phyloP scores from a whole-genome alignment of 2,329 filamentous ascomycete species.

The Fusarium sororula region DNA sequence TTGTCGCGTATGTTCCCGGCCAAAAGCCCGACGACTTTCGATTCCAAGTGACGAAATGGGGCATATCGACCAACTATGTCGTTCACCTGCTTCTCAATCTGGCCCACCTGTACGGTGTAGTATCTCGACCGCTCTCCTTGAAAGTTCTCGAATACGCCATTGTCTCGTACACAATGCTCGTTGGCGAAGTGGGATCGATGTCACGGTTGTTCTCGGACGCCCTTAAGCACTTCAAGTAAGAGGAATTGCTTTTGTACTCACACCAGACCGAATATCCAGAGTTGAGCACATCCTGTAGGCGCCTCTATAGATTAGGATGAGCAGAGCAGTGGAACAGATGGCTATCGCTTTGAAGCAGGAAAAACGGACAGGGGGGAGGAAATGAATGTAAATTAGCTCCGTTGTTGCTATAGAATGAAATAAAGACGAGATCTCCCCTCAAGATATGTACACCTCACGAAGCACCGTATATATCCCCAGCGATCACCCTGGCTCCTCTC shows the following conservation, averaged over 20 bases:
- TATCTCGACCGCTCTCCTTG: neutral
- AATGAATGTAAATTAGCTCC: neutral
- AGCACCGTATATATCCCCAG: neutral
- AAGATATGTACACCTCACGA: too few relatives aligned
- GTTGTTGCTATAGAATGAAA: neutral
- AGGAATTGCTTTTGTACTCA: too few relatives aligned
- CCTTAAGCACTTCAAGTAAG: neutral
- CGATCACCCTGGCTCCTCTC: neutral
- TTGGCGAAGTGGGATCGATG: neutral
- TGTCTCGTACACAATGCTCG: neutral
- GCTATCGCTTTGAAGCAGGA: too few relatives aligned
- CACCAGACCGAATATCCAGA: neutral
- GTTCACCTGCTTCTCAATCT: conserved; percentile 2
- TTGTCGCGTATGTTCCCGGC: neutral
- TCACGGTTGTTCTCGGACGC: neutral
- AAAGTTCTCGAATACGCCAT: neutral
- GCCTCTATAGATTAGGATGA: too few relatives aligned
- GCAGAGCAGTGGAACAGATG: neutral
- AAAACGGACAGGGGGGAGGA: too few relatives aligned
- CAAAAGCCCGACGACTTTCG: neutral
- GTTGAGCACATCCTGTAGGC: neutral
- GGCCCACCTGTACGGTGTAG: neutral
- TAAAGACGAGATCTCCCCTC: neutral
- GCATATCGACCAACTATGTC: neutral
- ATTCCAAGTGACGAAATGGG: conserved; percentile 13